Percentiles rank a stretch among this genome's conserved stretches.
Evolutionary conservation across 176 grass and related monocot species (phyloP).

Genomic region (Paspalum notatum): DNA sequence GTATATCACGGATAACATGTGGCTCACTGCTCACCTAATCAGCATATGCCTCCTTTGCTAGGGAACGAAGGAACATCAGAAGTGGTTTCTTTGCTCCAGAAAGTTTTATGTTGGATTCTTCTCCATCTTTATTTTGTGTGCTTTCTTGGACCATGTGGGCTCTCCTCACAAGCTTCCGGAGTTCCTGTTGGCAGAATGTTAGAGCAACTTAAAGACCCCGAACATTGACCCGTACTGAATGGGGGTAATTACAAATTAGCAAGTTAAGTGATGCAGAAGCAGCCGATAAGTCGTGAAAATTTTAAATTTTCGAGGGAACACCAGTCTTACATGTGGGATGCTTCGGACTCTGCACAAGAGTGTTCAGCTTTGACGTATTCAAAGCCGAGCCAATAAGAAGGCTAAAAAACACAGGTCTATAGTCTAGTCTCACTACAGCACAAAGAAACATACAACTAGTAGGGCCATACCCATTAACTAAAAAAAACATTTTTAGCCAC

Average conservation of each 20-base stretch:
- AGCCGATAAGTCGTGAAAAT: constrained; percentile 7
- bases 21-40: constrained; percentile 53
- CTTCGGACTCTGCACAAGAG: background rate
- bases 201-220: background rate
- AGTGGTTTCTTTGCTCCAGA: constrained; percentile 68
- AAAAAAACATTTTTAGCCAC: no score
- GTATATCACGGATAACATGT: constrained; percentile 1
- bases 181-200: constrained; percentile 54
- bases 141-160: constrained; percentile 66
- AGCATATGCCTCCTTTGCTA: constrained; percentile 61
- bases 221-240: constrained; percentile 11
- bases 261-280: background rate
- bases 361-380: constrained; percentile 2
- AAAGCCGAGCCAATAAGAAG: background rate
- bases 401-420: background rate
- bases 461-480: no score
- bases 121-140: constrained; percentile 32
- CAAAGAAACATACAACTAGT: background rate
- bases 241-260: background rate
- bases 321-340: background rate
- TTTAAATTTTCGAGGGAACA: background rate
- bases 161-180: constrained; percentile 76
- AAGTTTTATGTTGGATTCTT: constrained; percentile 46
- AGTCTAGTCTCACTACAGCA: background rate
- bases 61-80: constrained; percentile 63